Evolutionary conservation across 1,284 basidiomycete genomes (phyloP).

Genomic region (Vanrija sp.): DNA sequence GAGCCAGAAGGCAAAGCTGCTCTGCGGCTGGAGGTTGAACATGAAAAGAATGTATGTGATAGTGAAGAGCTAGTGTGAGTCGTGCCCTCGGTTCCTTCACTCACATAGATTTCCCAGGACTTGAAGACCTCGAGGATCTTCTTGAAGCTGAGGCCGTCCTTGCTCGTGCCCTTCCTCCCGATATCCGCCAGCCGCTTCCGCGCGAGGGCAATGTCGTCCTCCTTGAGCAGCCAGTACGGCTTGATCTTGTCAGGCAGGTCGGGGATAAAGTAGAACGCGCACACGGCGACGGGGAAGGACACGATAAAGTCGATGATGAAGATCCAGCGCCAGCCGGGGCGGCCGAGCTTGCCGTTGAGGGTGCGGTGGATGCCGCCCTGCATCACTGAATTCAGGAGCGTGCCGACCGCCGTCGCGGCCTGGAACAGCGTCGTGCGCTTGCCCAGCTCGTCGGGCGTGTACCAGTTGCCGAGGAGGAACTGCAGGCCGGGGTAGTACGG

Average conservation of each 20-base stretch:
- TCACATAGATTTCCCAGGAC: neutral
- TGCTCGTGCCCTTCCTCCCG: neutral
- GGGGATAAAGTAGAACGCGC: constrained; percentile 7
- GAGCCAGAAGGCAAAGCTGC: neutral
- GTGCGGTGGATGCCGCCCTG: constrained; percentile 15
- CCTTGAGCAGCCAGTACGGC: neutral
- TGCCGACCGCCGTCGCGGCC: constrained; percentile 24
- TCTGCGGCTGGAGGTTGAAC: neutral
- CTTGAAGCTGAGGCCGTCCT: neutral
- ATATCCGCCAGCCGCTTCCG: constrained; percentile 11
- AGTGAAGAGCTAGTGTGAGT: neutral
- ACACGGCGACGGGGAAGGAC: constrained; percentile 5
- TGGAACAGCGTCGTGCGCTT: constrained; percentile 37
- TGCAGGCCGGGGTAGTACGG: constrained; percentile 25
- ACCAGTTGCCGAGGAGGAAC: constrained; percentile 21
- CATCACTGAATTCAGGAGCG: neutral
- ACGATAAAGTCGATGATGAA: constrained; percentile 18
- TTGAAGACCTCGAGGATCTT: neutral
- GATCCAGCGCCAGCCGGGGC: constrained; percentile 31
- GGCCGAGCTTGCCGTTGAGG: constrained; percentile 23
- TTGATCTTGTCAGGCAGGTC: neutral
- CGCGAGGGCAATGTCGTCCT: constrained; percentile 15
- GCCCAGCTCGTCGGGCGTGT: constrained; percentile 1
- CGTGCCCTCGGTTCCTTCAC: neutral
- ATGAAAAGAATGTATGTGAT: neutral